Base-by-base conservation (phyloP, 169 alveolate genomes). In the Eimeria falciformis region DNA sequence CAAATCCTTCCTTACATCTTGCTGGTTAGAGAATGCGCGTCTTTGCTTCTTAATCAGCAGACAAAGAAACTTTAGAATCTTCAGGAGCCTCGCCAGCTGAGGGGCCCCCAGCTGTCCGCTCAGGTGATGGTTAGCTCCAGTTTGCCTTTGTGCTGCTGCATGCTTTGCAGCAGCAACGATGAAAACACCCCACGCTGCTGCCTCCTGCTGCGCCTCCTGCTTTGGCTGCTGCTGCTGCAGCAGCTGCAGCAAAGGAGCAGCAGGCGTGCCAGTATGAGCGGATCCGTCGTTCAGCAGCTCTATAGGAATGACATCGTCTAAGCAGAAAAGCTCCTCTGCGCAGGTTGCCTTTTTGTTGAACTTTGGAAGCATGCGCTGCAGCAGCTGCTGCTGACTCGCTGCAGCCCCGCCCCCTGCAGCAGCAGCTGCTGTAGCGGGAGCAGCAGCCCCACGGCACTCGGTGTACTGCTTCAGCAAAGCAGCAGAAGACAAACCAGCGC, bases 161-260 rank as follows among this genome's bases (percentile, higher is more conserved):
- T 71, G 56, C 1, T 71, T 71, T 12, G 83, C 83, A 17, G 83
- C 83, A 33, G 83, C 83, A 14, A 37, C 23, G 17, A 71, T 6
- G 27, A 71, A 71, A 11, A 14, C 40, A 3, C 83, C 83, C 83
- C 83, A 71, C n/a, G 21, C 21, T 5, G 83, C 83, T 37, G 55
- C 56, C 50, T 71, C 58, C 56, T 37, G 58, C 53, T 71, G 83
- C 56, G 29, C 58, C 83, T 71, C 47, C 82, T 71, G 29, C 37
- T 62, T 14, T 29, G 7, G 73, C 53, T 71, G 83, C 83, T 71
- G 56, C 83, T 71, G 58, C 56, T 71, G 83, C 83, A 71, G 83
- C 58, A 71, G 56, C 53, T 29, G 83, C 83, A 71, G 56, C 83
- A 71, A 14, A 14, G 83, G 83, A 37, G 83, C 53, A 71, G 83